Evolutionary conservation across 2,329 filamentous ascomycete species (phyloP).

Genomic region (Claviceps pazoutovae): DNA sequence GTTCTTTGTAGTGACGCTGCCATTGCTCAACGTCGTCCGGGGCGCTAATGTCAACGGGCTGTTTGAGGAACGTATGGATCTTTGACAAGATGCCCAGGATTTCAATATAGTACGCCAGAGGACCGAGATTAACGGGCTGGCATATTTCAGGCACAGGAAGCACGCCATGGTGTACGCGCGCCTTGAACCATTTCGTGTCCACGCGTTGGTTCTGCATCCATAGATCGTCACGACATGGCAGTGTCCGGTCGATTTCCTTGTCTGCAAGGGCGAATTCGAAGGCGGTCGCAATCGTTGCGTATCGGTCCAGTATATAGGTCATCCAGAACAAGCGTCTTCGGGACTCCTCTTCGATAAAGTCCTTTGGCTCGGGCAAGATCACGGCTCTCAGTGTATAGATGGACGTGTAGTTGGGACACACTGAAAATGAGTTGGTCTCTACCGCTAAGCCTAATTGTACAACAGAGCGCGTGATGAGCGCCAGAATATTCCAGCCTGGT

Average conservation of each 20-base stretch:
- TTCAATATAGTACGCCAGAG: conserved; percentile 84
- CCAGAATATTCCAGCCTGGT: conserved; percentile 83
- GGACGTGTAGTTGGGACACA: conserved; percentile 66
- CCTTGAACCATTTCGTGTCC: conserved; percentile 69
- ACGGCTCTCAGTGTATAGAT: conserved; percentile 83
- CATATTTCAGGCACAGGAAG: conserved; percentile 43
- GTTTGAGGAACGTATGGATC: conserved; percentile 79
- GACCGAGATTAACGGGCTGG: conserved; percentile 59
- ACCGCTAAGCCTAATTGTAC: conserved; percentile 78
- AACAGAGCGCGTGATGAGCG: conserved; percentile 74
- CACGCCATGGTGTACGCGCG: conserved; percentile 28
- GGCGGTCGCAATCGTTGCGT: conserved; percentile 79
- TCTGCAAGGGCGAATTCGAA: conserved; percentile 87
- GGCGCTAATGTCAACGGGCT: conserved; percentile 76
- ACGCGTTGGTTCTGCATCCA: conserved; percentile 75
- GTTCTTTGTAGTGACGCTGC: conserved; percentile 74
- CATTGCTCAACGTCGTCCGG: conserved; percentile 76
- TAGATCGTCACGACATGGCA: conserved; percentile 78
- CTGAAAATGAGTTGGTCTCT: conserved; percentile 64
- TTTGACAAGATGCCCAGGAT: conserved; percentile 75
- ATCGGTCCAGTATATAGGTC: conserved; percentile 80
- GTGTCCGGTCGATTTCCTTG: conserved; percentile 72
- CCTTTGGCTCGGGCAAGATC: conserved; percentile 66
- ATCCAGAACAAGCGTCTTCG: conserved; percentile 83
- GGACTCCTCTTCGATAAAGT: conserved; percentile 83